Base-by-base conservation (phyloP, 2,329 filamentous ascomycete species). In the Fusarium duplospermum region DNA sequence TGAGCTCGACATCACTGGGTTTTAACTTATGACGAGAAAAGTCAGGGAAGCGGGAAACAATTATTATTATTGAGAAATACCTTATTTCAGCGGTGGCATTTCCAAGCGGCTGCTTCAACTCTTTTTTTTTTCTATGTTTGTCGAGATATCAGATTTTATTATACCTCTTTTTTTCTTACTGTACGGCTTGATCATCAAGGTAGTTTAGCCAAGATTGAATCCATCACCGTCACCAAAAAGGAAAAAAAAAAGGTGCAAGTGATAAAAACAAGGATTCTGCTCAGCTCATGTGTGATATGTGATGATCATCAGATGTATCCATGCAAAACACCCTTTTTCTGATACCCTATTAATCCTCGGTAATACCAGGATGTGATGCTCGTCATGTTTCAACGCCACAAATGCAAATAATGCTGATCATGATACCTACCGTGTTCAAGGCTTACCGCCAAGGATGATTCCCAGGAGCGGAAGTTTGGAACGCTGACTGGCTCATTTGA, bases 111-210 rank as follows among this genome's bases (percentile, higher is more conserved):
- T 67, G 40, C n/a, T 47, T 47, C 67, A 67, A 50, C 36, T 50
- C 6, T 29, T 29, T 29, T 29, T 29, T 8, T 63, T 61, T 71
- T 62, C 36, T 72, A 42, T 61, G 38, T 40, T 35, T 35, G 42
- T 22, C 20, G 35, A 69, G 64, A 74, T 40, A 73, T 36, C 64
- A 66, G 38, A 54, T 63, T 63, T 72, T 69, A 68, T 57, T 33
- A n/a, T 29, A 29, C 45, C 33, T 14, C 33, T 27, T 24, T 35
- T 61, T 63, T 27, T 69, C 31, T 24, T 71, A 14, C 35, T 35
- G 13, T 56, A 35, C 16, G 16, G 40, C 24, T 29, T 22, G 56
- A 62, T 67, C 54, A 71, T 14, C 20, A 45, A 45, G 40, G 40
- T 61, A 59, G 54, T 29, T 29, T 59, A 35, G 58, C 31, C 11